Evolutionary conservation across 768 basidiomycete species (phyloP), one percentile per base, ranked within the genome.

Genomic region (Lentinula sp.): DNA sequence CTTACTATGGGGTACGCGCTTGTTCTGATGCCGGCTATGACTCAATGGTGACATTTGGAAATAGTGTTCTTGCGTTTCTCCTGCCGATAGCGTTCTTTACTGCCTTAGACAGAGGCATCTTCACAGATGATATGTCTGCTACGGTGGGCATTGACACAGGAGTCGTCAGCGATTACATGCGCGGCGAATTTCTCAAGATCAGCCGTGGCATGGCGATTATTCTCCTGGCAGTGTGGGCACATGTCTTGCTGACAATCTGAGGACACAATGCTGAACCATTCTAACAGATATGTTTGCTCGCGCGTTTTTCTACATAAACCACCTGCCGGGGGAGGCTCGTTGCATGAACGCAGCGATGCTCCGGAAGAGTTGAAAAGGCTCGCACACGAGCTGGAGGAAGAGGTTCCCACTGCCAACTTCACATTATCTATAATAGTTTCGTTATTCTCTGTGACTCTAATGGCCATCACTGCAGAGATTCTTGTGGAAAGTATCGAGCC

Each of bases 71-170:
- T 45, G 70, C 75, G 1, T 68, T 81, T 13, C 67, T 81, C 12
- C 64, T 81, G 1, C 80, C 81, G 0, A 73, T 76, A 10, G 77
- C 77, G 2, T 77, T 79, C 67, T 81, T 79, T 54, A 71, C 77
- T 8, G 74, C 79, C 0, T 59, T 77, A 16, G 69, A 74, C 48
- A 69, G 59, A 46, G 59, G 68, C 6, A 68, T 68, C 23, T 61
- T 64, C 4, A 36, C 56, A 13, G 55, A 66, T 4, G 66, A 50
- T 0, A 36, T 59, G 8, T 18, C 16, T 32, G 49, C 35, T n/a
- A 36, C 39, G 4, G 35, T 41, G 4, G 60, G 60, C 20, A 50
- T 55, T 3, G 64, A 46, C 33, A 51, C 59, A 13, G 42, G 57
- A 13, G 62, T 70, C 32, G 57, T 74, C 4, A 70, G 60, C 48